Evolutionary conservation across 345 rosid species (phyloP).

Genomic region (Anacardium occidentale): DNA sequence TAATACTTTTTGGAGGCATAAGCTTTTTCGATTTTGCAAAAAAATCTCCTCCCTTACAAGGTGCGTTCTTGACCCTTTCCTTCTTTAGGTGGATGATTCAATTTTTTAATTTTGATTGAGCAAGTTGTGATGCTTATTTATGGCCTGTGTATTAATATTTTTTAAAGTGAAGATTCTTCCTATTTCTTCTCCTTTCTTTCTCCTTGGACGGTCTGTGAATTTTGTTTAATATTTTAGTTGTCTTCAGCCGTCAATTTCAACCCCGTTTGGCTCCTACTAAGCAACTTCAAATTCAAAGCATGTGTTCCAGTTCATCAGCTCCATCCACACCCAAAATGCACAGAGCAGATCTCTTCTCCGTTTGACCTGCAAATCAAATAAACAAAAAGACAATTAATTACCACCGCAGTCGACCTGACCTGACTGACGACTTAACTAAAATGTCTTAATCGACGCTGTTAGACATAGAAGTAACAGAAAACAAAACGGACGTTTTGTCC

Average conservation of each 20-base stretch:
- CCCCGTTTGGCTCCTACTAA: not conserved
- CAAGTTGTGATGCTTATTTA: not conserved
- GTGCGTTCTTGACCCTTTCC: no score
- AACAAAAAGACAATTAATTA: no score
- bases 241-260: not conserved
- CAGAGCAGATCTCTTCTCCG: not conserved
- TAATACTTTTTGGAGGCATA: not conserved
- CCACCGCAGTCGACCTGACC: not conserved
- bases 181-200: not conserved
- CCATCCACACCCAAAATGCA: not conserved
- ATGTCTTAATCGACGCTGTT: not conserved
- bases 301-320: not conserved
- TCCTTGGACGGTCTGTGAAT: no score
- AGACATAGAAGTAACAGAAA: not conserved
- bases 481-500: not conserved
- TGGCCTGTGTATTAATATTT: not conserved
- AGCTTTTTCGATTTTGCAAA: no score
- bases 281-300: constrained; percentile 2
- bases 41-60: no score
- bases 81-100: not conserved
- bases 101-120: not conserved
- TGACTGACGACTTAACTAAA: not conserved
- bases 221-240: not conserved
- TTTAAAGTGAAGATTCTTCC: not conserved
- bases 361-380: constrained; percentile 1